Conservation (phyloP, 2,329 filamentous ascomycete genomes). For the Claviceps lovelessii region DNA sequence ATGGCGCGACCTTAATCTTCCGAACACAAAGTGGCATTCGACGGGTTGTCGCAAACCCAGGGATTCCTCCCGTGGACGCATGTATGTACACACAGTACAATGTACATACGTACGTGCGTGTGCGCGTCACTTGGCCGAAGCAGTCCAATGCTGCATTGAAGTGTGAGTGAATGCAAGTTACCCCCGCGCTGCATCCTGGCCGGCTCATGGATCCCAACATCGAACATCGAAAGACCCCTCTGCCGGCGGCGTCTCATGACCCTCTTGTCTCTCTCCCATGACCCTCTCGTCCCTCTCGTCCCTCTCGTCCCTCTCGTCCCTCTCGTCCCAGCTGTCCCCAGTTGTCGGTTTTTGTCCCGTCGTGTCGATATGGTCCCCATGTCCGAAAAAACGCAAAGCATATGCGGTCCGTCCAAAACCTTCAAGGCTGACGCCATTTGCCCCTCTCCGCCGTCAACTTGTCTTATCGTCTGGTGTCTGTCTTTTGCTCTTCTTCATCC, state of each 20-base stretch:
- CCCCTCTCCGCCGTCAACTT: not conserved
- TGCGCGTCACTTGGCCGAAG: not conserved
- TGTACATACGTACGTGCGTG: not conserved
- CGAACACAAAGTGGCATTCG: not conserved
- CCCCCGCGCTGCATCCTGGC: not conserved
- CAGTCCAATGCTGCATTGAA: not conserved
- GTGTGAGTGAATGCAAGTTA: not conserved
- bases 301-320: too few relatives aligned
- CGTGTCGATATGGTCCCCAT: not conserved
- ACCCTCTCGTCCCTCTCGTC: not conserved
- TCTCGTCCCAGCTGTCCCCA: not conserved
- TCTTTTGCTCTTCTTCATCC: not conserved
- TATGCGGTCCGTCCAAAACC: not conserved
- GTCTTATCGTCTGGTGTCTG: not conserved
- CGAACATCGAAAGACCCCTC: not conserved
- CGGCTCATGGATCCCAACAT: not conserved
- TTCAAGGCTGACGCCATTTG: not conserved
- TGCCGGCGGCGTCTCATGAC: too few relatives aligned
- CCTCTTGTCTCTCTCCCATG: not conserved
- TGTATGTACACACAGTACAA: not conserved
- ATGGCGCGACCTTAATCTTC: not conserved
- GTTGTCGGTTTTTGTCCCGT: not conserved
- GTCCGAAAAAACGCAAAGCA: not conserved
- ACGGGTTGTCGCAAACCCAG: not conserved
- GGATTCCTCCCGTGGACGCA: not conserved